Percentiles rank a stretch among this genome's conserved stretches.
Conservation (phyloP, 75 land plant genomes). For the Pseudotsuga menziesii region DNA sequence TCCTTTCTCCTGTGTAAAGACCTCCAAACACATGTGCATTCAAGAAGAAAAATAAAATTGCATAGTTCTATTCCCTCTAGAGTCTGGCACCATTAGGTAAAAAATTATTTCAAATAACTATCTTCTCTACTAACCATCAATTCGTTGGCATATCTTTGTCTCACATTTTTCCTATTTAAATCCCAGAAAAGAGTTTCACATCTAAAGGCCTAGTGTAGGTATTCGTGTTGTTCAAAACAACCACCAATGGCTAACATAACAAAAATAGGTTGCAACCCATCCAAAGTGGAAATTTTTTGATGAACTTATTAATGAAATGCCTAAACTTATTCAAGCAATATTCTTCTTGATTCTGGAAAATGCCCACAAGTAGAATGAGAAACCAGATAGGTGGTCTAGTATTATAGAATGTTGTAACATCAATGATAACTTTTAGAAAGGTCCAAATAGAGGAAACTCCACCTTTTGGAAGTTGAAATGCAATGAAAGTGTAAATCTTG, state of each 20-base stretch:
- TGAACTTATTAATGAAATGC: too few relatives aligned
- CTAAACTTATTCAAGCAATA: not conserved
- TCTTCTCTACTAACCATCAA: not conserved
- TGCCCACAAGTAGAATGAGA: not conserved
- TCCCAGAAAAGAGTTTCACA: not conserved
- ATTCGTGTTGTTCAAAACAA: not conserved
- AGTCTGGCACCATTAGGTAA: not conserved
- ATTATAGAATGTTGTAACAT: not conserved
- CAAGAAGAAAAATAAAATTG: not conserved
- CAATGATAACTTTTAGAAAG: too few relatives aligned
- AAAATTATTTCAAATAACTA: not conserved
- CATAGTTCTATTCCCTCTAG: not conserved
- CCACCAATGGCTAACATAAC: not conserved
- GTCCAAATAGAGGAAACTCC: too few relatives aligned
- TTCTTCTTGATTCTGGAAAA: not conserved
- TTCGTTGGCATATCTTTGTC: not conserved
- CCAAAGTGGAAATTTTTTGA: not conserved
- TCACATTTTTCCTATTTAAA: not conserved
- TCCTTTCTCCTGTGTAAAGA: conserved; percentile 31
- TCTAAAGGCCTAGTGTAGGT: not conserved
- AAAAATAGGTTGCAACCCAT: not conserved
- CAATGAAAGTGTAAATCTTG: not conserved
- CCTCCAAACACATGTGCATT: not conserved
- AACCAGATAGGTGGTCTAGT: not conserved
- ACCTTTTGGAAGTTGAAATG: not conserved